phyloP scores from a whole-genome alignment of 306 rosid species.

The Cucurbita maxima region DNA sequence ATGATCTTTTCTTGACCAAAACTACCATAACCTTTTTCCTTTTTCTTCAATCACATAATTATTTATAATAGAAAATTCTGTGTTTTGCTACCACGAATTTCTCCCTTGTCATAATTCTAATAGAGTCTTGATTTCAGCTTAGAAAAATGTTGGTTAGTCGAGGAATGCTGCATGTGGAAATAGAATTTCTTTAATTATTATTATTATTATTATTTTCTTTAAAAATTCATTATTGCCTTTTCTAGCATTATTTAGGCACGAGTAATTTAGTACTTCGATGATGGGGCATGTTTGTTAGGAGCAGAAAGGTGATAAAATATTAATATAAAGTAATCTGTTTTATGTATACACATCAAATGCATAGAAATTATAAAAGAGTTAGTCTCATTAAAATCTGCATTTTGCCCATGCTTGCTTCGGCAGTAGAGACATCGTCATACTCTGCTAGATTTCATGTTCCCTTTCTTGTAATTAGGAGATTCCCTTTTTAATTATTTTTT shows the following conservation, averaged over 20 bases:
- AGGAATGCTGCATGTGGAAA: not conserved
- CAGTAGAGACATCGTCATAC: constrained; percentile 5
- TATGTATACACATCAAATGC: not conserved
- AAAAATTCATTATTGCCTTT: not conserved
- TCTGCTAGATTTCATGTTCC: constrained; percentile 1
- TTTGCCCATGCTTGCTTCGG: constrained; percentile 5
- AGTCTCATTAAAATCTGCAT: not conserved
- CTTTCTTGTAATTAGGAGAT: constrained; percentile 29
- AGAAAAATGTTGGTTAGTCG: not conserved
- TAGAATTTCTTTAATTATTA: not conserved
- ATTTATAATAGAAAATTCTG: not conserved
- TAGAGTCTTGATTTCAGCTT: not conserved
- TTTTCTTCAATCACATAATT: not conserved
- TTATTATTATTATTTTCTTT: not conserved
- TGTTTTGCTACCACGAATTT: not conserved
- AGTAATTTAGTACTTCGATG: not conserved
- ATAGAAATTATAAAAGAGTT: constrained; percentile 1
- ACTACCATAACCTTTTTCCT: not conserved
- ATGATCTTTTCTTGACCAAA: not conserved
- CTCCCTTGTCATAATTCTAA: not conserved
- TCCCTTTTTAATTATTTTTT: constrained; percentile 6
- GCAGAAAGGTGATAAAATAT: not conserved
- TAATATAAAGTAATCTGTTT: not conserved
- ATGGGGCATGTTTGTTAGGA: constrained; percentile 2
- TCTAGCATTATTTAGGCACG: not conserved